Evolutionary conservation across 2,329 filamentous ascomycete genomes (phyloP), one percentile per base, ranked within the genome.

Genomic region (Venturiaceae sp.): DNA sequence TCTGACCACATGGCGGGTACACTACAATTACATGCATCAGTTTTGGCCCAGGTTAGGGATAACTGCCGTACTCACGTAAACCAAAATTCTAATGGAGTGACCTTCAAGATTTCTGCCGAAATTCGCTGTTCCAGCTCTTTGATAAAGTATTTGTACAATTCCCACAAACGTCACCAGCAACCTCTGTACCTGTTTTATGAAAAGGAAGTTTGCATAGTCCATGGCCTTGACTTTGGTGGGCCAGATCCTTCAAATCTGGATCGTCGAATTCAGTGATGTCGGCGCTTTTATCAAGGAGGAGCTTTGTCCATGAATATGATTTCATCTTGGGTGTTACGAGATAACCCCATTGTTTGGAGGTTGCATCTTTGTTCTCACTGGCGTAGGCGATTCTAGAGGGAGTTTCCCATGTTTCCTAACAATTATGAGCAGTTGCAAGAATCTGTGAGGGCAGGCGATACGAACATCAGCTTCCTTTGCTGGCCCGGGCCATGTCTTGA

Each of bases 1-100:
- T 67, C 66, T 3, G 60, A 60, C 66, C 66, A 67, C 8, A 64
- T 64, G 8, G 66, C 66, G 2, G 65, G 66, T 0, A 67, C 64
- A 5, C 65, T 66, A 1, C n/a, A n/a, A n/a, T n/a, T n/a, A n/a
- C n/a, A n/a, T n/a, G n/a, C n/a, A n/a, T n/a, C n/a, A 67, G n/a
- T n/a, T n/a, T n/a, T n/a, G n/a, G n/a, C n/a, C n/a, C n/a, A n/a
- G n/a, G n/a, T n/a, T n/a, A n/a, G n/a, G n/a, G n/a, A n/a, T n/a
- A n/a, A n/a, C n/a, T n/a, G n/a, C n/a, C n/a, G n/a, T n/a, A n/a
- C n/a, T n/a, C n/a, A n/a, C n/a, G 37, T 39, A 6, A 50, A 3
- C 46, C 46, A 50, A n/a, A 50, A 50, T 23, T 50, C 46, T 14
- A 54, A 33, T 8, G 52, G 52, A 19, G 52, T 54, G 13, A 32